Base-by-base conservation (phyloP, 129 eudicot species). In the Tagetes patula region DNA sequence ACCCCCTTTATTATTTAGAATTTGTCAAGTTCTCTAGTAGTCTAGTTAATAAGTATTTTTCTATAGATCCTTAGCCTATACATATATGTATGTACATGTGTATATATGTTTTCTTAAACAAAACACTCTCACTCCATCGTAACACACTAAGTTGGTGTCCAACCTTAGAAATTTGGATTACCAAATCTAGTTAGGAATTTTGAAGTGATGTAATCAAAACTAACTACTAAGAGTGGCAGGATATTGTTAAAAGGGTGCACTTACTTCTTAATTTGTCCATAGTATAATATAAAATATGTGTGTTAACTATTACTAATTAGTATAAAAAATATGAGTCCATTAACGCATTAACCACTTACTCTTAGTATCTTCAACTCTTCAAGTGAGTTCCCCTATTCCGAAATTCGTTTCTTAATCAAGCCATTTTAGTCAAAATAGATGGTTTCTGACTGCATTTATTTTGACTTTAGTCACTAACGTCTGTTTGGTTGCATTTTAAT, bases 91-190 rank as follows among this genome's bases (percentile, higher is more conserved):
- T 3, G 2, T 12, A n/a, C 4, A 3, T 1, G 6, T 50, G 3
- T 3, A 14, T n/a, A 12, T 50, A n/a, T 47, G 27, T 20, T 20
- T 20, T 20, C 27, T 20, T 20, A 20, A 50, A n/a, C 11, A 3
- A 11, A 50, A n/a, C 4, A 58, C n/a, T 2, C 40, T 58, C 40
- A 33, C 40, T 58, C 36, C 10, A 1, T 58, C 14, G 8, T 8
- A 50, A 27, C 31, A n/a, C 8, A 59, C 41, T 64, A 73, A 79
- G 85, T 85, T 79, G 96, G 87, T 86, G 70, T 80, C 90, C 90
- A 83, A 85, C 90, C 80, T 83, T 83, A 82, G 73, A 72, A 85
- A 82, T 79, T 74, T 79, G 85, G 85, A 82, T 52, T 52, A 85
- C 95, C 91, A 79, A 85, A 85, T 84, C 87, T 87, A 55, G 70